Conservation (phyloP, 768 basidiomycete species). For the Suillus discolor region DNA sequence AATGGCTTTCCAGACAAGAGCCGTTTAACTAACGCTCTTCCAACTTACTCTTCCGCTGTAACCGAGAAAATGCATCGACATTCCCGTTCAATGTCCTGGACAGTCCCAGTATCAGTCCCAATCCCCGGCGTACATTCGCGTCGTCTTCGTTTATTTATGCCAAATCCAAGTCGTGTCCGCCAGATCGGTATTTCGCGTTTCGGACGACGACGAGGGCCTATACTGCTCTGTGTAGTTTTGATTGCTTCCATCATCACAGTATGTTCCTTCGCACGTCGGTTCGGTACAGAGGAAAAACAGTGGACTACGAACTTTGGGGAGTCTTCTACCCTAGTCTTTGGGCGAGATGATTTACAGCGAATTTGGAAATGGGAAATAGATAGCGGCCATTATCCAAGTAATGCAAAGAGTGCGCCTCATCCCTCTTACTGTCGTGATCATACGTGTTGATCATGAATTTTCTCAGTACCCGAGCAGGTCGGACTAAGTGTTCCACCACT, state of each 20-base stretch:
- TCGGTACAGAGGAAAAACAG: conserved; percentile 60
- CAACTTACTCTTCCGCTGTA: conserved; percentile 56
- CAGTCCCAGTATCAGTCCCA: conserved; percentile 57
- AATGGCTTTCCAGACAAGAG: conserved; percentile 49
- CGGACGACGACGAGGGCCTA: conserved; percentile 57
- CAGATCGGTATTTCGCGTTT: conserved; percentile 57
- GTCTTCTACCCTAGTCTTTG: conserved; percentile 73
- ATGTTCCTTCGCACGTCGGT: conserved; percentile 64
- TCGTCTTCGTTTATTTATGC: conserved; percentile 56
- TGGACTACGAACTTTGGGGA: conserved; percentile 65
- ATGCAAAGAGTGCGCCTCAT: conserved; percentile 62
- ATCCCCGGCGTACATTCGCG: conserved; percentile 62
- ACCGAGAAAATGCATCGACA: conserved; percentile 66
- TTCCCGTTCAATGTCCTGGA: conserved; percentile 52
- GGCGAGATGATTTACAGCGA: conserved; percentile 76
- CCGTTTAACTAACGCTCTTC: conserved; percentile 45
- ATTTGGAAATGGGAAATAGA: conserved; percentile 97
- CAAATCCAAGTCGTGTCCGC: conserved; percentile 64
- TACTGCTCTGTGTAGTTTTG: conserved; percentile 52
- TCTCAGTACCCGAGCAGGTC: conserved; percentile 70
- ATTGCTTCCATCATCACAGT: conserved; percentile 51
- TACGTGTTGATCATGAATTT: conserved; percentile 6
- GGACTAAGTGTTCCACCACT: conserved; percentile 54
- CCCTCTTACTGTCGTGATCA: not conserved
- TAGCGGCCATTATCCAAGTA: conserved; percentile 93